Base-by-base conservation (phyloP, 2,329 filamentous ascomycete genomes). In the Trichoderma oligosporum region DNA sequence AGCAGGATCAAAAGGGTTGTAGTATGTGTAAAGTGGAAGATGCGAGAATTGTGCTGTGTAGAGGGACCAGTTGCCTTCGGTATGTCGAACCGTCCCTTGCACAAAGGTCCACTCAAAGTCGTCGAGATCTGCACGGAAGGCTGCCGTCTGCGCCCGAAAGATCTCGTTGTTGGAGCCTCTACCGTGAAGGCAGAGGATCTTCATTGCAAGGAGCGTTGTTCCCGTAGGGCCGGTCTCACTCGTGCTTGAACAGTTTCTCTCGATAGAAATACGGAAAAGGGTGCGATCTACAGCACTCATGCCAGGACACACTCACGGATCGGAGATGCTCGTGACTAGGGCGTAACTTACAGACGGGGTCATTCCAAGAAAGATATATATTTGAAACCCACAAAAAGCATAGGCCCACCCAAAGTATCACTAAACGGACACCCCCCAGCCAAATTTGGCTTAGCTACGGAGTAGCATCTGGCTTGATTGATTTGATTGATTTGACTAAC, bases 121-220 rank as follows among this genome's bases (percentile, higher is more conserved):
- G 20, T 57, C 55, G n/a, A 57, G 47, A 20, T 57, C 55, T 31
- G 45, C 38, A 31, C 55, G 55, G 36, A 57, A 41, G 33, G 45
- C 45, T 29, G 55, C 55, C 25, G 52, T 55, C 22, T 55, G 52
- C 52, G 44, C 31, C 41, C 44, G 52, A 46, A 55, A 55, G 29
- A 55, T 55, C 36, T 57, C 54, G 27, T 57, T 57, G 25, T 57
- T 57, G 22, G 54, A 57, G 14, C 54, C 54, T 16, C 54, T 33
- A 22, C 54, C 54, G 20, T 57, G 54, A 27, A 57, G 29, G 25
- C 54, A 57, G 9, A 57, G 54, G 24, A 57, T 38, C 27, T 46
- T 57, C 54, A 57, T 76, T 31, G 38, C 38, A 41, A 36, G 20
- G 12, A 41, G 20, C 20, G 38, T n/a, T 41, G 38, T n/a, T n/a